Evolutionary conservation across 1,284 basidiomycete genomes (phyloP).

Genomic region (Schizophyllum amplum): DNA sequence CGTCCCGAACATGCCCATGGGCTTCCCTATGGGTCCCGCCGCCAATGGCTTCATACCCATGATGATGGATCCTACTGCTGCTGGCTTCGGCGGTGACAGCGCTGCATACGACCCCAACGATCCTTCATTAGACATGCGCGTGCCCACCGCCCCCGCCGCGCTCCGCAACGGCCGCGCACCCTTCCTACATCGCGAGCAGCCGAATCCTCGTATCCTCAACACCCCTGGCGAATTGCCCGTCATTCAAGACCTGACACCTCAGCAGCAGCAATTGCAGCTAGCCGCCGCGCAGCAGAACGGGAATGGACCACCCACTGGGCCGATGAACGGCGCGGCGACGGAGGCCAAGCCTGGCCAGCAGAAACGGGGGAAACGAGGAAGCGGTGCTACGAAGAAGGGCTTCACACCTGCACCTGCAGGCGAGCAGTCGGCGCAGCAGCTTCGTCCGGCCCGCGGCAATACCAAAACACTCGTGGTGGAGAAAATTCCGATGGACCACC

Average conservation of each 20-base stretch:
- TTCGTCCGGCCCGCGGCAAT: constrained; percentile 51
- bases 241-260: constrained; percentile 71
- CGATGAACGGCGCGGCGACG: constrained; percentile 3
- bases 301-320: constrained; percentile 1
- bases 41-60: constrained; percentile 59
- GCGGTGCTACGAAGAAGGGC: neutral
- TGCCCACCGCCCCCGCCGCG: constrained; percentile 23
- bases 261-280: neutral
- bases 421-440: constrained; percentile 1
- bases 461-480: constrained; percentile 90
- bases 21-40: constrained; percentile 24
- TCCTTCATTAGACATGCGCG: constrained; percentile 68
- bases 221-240: constrained; percentile 63
- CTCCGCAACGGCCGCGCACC: constrained; percentile 44
- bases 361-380: neutral
- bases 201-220: constrained; percentile 28
- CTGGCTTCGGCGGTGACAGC: constrained; percentile 25
- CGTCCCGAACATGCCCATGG: constrained; percentile 60
- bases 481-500: constrained; percentile 83
- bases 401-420: neutral
- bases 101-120: constrained; percentile 70
- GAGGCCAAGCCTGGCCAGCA: constrained; percentile 12
- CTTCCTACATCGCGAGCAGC: constrained; percentile 41
- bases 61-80: constrained; percentile 38
- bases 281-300: neutral